A percentile compares a stretch with the other conserved stretches of the same genome.
Evolutionary conservation across 2,329 filamentous ascomycete species (phyloP).

Genomic region (Botrytis byssoidea): DNA sequence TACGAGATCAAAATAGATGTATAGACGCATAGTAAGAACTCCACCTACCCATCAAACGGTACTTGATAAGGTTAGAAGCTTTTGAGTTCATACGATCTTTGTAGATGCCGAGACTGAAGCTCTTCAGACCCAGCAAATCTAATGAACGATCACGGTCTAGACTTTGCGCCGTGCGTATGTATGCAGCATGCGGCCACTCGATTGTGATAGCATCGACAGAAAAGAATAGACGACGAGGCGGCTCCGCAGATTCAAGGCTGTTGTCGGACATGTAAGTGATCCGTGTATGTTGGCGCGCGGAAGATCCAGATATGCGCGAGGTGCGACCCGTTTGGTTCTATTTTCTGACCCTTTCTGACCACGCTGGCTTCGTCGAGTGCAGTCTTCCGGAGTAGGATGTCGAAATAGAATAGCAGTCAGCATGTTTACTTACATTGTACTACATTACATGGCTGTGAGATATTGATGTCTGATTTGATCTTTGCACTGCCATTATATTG

Average conservation of each 20-base stretch:
- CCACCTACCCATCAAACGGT: background rate
- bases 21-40: background rate
- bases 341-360: conserved; percentile 6
- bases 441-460: background rate
- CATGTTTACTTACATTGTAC: conserved; percentile 1
- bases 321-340: conserved; percentile 15
- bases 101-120: background rate
- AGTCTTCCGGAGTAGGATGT: background rate
- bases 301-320: conserved; percentile 19
- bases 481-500: conserved; percentile 11
- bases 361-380: background rate
- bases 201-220: background rate
- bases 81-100: background rate
- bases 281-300: conserved; percentile 19
- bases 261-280: background rate
- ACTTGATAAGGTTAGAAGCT: background rate
- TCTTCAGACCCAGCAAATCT: background rate
- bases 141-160: background rate
- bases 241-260: conserved; percentile 9
- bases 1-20: background rate
- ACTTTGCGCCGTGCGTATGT: background rate
- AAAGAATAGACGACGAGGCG: conserved; percentile 2
- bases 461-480: background rate
- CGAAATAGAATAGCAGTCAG: conserved; percentile 16
- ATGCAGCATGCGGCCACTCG: background rate